Evolutionary conservation across 257 asterid genomes (phyloP).

Genomic region (Euphrasia confusa): DNA sequence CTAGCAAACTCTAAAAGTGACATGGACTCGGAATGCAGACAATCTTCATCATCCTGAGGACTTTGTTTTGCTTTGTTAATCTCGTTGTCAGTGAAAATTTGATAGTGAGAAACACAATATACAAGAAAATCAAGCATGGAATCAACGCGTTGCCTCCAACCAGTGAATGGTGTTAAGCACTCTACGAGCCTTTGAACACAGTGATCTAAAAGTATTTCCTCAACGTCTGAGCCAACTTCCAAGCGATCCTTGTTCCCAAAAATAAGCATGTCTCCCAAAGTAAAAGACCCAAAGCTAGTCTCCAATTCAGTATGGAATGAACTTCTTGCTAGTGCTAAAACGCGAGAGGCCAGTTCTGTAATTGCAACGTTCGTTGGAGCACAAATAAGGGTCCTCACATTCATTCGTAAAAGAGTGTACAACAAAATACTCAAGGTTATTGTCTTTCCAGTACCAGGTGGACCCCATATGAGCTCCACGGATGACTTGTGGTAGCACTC

Average conservation of each 20-base stretch:
- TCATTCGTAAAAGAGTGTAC: constrained; percentile 35
- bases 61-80: constrained; percentile 17
- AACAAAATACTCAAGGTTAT: constrained; percentile 39
- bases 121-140: constrained; percentile 39
- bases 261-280: constrained; percentile 38
- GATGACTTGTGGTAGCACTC: constrained; percentile 29
- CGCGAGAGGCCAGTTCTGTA: constrained; percentile 44
- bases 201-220: constrained; percentile 39
- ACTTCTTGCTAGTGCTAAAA: constrained; percentile 27
- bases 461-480: constrained; percentile 54
- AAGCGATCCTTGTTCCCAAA: constrained; percentile 38
- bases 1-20: constrained; percentile 39
- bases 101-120: constrained; percentile 32
- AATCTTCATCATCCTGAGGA: constrained; percentile 21
- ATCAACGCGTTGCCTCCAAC: constrained; percentile 37
- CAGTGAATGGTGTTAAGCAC: constrained; percentile 29
- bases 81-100: constrained; percentile 31
- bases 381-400: constrained; percentile 44
- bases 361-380: constrained; percentile 67
- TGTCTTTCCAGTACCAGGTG: constrained; percentile 71
- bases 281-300: constrained; percentile 10
- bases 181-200: constrained; percentile 35
- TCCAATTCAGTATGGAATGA: constrained; percentile 19
- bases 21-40: constrained; percentile 1
- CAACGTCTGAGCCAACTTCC: constrained; percentile 31